Conservation (phyloP, 1,284 basidiomycete genomes). For the Ganoderma boninense region DNA sequence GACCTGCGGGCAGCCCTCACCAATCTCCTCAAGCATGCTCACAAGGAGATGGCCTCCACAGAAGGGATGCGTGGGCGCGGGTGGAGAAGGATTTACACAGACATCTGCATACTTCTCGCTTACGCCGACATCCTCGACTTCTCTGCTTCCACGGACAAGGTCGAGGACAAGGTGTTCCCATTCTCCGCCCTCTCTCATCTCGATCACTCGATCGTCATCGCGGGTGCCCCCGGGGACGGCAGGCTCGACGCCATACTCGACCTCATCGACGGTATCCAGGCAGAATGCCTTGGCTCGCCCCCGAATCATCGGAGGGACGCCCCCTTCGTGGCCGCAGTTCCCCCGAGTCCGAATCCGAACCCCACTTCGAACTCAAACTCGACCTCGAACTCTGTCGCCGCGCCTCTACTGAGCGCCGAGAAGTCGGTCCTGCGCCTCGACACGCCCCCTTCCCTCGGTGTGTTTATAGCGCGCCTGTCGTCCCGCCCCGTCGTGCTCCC, state of each 20-base stretch:
- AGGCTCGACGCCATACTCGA: conserved; percentile 67
- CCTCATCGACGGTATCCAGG: conserved; percentile 62
- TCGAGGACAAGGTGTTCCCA: conserved; percentile 37
- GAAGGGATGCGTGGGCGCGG: conserved; percentile 21
- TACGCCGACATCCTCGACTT: conserved; percentile 49
- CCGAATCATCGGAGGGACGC: conserved; percentile 1
- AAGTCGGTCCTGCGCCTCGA: conserved; percentile 46
- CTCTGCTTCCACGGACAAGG: conserved; percentile 38
- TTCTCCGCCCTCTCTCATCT: conserved; percentile 61
- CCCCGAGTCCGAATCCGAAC: conserved; percentile 11
- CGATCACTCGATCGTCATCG: conserved; percentile 86
- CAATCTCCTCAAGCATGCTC: conserved; percentile 34
- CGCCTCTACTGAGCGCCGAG: conserved; percentile 24
- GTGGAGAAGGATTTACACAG: conserved; percentile 73
- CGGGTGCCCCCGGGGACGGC: conserved; percentile 76
- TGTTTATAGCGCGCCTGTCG: conserved; percentile 52
- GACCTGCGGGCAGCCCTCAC: conserved; percentile 27
- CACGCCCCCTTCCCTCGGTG: conserved; percentile 60
- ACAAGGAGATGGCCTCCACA: conserved; percentile 36
- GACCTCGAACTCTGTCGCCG: neutral
- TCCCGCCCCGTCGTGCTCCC: conserved; percentile 78
- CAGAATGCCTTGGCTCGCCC: conserved; percentile 20
- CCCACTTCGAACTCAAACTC: conserved; percentile 11
- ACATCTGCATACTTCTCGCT: conserved; percentile 64
- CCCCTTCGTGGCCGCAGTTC: conserved; percentile 10